A percentile compares a stretch with the other conserved stretches of the same genome.
Evolutionary conservation across 495 filamentous ascomycete genomes (phyloP).

Genomic region (Tuber brumale): DNA sequence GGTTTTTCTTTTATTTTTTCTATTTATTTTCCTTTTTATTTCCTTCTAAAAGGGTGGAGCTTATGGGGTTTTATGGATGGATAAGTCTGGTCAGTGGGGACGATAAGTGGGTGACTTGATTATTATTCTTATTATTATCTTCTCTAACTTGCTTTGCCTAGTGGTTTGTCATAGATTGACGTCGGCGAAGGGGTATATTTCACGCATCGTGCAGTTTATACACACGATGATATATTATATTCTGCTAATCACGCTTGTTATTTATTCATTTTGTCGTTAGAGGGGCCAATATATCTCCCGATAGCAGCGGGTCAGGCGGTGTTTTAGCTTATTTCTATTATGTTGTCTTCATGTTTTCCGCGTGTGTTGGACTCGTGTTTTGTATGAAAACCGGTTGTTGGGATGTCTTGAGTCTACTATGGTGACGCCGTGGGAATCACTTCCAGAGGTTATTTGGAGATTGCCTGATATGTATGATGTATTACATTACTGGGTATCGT

Average conservation of each 20-base stretch:
- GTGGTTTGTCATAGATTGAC: not conserved
- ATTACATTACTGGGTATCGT: not conserved
- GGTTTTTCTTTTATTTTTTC: not conserved
- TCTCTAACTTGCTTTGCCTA: not conserved
- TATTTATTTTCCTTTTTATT: not conserved
- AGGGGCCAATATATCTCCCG: not conserved
- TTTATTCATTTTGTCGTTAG: not conserved
- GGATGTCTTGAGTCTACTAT: not conserved
- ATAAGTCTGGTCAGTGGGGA: not conserved
- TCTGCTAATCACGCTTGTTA: not conserved
- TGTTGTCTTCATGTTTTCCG: not conserved
- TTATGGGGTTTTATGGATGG: not conserved
- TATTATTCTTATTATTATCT: not conserved
- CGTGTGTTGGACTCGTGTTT: too few relatives aligned
- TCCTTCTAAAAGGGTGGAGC: not conserved
- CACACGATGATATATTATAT: not conserved
- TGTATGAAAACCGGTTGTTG: too few relatives aligned
- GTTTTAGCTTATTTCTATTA: not conserved
- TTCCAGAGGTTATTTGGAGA: too few relatives aligned
- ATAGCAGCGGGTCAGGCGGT: not conserved
- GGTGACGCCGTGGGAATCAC: not conserved
- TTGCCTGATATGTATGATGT: not conserved
- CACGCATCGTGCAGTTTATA: not conserved
- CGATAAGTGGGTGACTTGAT: not conserved
- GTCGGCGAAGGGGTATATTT: not conserved